Conservation (phyloP, 2,329 filamentous ascomycete genomes). For the Phaeosphaeriaceae sp. region DNA sequence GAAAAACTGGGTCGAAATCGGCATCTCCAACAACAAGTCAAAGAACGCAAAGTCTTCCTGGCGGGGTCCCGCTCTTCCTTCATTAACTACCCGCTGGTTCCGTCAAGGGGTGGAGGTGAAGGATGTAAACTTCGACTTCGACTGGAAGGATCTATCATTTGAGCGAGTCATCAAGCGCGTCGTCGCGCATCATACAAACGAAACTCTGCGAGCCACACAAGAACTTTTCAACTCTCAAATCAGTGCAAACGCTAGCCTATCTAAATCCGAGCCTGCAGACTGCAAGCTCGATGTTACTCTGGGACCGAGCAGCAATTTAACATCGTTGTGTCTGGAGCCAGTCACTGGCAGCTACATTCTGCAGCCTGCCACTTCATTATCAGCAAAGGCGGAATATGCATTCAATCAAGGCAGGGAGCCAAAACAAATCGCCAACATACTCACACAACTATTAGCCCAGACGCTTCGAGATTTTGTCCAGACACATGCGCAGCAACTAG, state of each 20-base stretch:
- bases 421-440: constrained; percentile 61
- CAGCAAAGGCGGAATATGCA: constrained; percentile 63
- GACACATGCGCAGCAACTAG: constrained; percentile 65
- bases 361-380: constrained; percentile 59
- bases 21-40: constrained; percentile 70
- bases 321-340: constrained; percentile 73
- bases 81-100: constrained; percentile 77
- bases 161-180: constrained; percentile 76
- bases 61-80: constrained; percentile 41
- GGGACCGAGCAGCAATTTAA: constrained; percentile 62
- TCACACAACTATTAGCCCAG: constrained; percentile 69
- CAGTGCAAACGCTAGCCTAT: constrained; percentile 63
- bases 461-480: constrained; percentile 67
- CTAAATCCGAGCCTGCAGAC: constrained; percentile 67
- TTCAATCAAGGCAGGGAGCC: constrained; percentile 68
- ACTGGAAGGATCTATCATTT: constrained; percentile 71
- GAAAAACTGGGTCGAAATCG: constrained; percentile 92
- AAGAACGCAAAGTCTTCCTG: constrained; percentile 44
- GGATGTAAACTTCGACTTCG: constrained; percentile 69
- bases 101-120: constrained; percentile 78
- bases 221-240: constrained; percentile 65
- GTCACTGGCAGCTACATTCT: constrained; percentile 79
- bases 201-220: constrained; percentile 69
- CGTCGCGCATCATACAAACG: constrained; percentile 75
- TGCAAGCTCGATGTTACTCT: constrained; percentile 74